Conservation (phyloP, 1,284 basidiomycete genomes). For the Rhodotorula sp. region DNA sequence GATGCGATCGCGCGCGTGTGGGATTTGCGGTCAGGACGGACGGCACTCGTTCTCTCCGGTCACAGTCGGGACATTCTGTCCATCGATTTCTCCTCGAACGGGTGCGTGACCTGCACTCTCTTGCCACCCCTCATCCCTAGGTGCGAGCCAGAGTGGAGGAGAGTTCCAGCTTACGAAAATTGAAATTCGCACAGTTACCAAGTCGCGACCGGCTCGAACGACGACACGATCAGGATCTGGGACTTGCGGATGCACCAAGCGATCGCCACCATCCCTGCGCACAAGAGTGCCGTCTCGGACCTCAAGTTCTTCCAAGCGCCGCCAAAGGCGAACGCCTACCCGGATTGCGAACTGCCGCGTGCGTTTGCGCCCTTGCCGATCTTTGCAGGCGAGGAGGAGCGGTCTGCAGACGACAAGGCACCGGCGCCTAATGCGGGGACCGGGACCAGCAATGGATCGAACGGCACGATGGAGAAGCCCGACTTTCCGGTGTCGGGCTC, state of each 20-base stretch:
- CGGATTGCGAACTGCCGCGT: slow-evolving; percentile 14
- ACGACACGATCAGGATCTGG: slow-evolving; percentile 98
- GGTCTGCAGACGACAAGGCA: slow-evolving; percentile 19
- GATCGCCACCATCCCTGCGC: slow-evolving; percentile 94
- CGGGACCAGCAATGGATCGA: slow-evolving; percentile 1
- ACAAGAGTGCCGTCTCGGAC: slow-evolving; percentile 90
- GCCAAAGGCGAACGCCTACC: slow-evolving; percentile 48
- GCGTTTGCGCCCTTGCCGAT: slow-evolving; percentile 40
- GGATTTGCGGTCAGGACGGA: slow-evolving; percentile 91
- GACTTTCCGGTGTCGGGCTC: slow-evolving; percentile 61
- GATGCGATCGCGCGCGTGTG: slow-evolving; percentile 96
- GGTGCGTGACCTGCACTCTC: slow-evolving; percentile 56
- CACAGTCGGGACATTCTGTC: slow-evolving; percentile 91
- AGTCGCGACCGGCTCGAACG: slow-evolving; percentile 91
- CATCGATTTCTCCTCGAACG: slow-evolving; percentile 92
- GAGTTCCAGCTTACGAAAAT: too few relatives aligned
- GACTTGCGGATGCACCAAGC: slow-evolving; percentile 89
- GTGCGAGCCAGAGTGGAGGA: neutral
- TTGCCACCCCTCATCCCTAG: neutral
- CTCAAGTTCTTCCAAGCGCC: slow-evolving; percentile 80
- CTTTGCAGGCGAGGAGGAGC: slow-evolving; percentile 43
- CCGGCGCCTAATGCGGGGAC: neutral
- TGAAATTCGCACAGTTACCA: slow-evolving; percentile 79
- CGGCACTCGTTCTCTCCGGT: slow-evolving; percentile 97
- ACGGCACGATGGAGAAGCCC: slow-evolving; percentile 11